Evolutionary conservation across 2,329 filamentous ascomycete genomes (phyloP).

Genomic region (Aureobasidium leucospermi): DNA sequence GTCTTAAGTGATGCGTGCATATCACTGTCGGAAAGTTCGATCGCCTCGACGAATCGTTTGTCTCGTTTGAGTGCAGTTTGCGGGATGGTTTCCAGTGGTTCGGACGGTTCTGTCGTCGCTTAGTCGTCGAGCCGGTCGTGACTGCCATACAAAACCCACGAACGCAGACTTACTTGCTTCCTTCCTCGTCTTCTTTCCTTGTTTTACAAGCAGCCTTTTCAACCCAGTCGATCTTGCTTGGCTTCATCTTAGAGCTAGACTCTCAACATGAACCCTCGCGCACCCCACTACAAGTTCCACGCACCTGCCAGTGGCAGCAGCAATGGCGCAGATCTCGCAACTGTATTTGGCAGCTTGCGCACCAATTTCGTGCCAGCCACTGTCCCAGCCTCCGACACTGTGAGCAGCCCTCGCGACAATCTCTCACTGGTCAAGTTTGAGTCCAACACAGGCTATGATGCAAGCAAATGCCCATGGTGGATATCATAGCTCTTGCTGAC

Average conservation of each 20-base stretch:
- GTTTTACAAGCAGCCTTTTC: not conserved
- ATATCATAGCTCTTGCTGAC: not conserved
- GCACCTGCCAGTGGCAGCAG: not conserved
- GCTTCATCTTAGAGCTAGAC: not conserved
- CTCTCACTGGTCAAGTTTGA: not conserved
- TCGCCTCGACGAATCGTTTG: too few relatives aligned
- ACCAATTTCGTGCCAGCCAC: not conserved
- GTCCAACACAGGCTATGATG: not conserved
- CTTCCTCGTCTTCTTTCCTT: too few relatives aligned
- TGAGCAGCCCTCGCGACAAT: not conserved
- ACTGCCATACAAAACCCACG: too few relatives aligned
- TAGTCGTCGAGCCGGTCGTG: too few relatives aligned
- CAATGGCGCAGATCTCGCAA: not conserved
- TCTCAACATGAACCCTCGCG: not conserved
- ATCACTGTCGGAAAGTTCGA: too few relatives aligned
- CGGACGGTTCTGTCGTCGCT: too few relatives aligned
- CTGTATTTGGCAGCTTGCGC: not conserved
- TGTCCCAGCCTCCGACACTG: not conserved
- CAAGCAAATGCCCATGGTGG: not conserved
- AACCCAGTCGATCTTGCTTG: not conserved
- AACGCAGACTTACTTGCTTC: too few relatives aligned
- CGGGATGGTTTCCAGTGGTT: too few relatives aligned
- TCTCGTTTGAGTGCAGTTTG: too few relatives aligned
- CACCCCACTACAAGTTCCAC: not conserved
- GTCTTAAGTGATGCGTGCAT: too few relatives aligned